A percentile compares a stretch with the other conserved stretches of the same genome.
Evolutionary conservation across 108 stramenopile genomes (phyloP).

Genomic region (Craspedostauros australis): DNA sequence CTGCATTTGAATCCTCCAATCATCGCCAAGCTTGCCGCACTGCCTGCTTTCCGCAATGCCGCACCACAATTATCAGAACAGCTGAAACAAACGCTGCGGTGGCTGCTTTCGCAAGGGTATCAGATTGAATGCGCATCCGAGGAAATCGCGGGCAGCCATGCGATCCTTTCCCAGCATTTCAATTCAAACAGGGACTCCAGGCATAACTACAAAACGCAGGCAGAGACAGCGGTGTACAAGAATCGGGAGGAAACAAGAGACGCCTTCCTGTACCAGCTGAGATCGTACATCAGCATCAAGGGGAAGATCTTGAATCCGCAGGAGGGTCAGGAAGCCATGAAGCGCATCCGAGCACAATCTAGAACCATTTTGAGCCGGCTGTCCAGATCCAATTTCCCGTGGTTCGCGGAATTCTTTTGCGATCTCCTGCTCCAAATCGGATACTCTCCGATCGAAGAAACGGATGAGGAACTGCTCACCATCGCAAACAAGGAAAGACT

Average conservation of each 20-base stretch:
- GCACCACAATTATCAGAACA: too few species aligned
- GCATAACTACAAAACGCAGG: conserved; percentile 55
- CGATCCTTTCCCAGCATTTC: conserved; percentile 70
- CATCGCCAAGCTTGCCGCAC: neutral
- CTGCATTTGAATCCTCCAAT: conserved; percentile 3
- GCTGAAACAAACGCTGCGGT: too few species aligned
- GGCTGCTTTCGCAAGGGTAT: too few species aligned
- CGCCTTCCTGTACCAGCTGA: conserved; percentile 63
- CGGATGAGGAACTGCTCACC: conserved; percentile 64
- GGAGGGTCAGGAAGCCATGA: conserved; percentile 27
- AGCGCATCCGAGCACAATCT: conserved; percentile 35
- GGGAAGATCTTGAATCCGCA: conserved; percentile 47
- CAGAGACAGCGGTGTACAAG: conserved; percentile 48
- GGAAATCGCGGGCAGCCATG: conserved; percentile 18
- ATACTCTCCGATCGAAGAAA: conserved; percentile 63
- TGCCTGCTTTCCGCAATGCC: too few species aligned
- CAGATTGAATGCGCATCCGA: conserved; percentile 5
- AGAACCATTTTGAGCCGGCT: conserved; percentile 38
- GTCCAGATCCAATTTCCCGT: conserved; percentile 40
- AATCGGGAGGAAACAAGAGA: conserved; percentile 75
- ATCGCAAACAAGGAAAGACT: conserved; percentile 59
- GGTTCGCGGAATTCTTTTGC: conserved; percentile 76
- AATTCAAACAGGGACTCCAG: conserved; percentile 64
- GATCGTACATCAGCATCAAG: conserved; percentile 58
- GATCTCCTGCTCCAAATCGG: conserved; percentile 78